Base-by-base conservation (phyloP, 1,284 basidiomycete species). In the Puccinia horiana region DNA sequence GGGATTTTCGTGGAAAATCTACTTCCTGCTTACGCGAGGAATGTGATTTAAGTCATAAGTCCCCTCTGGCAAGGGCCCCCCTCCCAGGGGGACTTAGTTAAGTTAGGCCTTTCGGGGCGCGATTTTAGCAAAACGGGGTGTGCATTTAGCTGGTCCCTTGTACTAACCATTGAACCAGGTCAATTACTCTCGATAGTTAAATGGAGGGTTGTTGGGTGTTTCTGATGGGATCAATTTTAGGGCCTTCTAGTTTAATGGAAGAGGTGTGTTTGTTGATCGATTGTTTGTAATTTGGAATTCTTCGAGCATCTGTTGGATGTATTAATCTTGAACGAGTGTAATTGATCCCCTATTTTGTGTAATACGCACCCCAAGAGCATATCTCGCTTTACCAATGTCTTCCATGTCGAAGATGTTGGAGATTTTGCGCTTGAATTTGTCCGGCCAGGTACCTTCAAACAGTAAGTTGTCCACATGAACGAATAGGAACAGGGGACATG, bases 171-270 rank as follows among this genome's bases (percentile, higher is more conserved):
- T 73, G 70, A 1, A 73, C 49, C 1, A 73, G 47, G 16, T 16
- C 44, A 47, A 47, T 16, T 8, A 47, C 44, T 16, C 44, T 16
- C 44, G 44, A 16, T 47, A 47, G 16, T 47, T 47, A 16, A 47
- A 47, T 8, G 44, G 44, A 8, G 61, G 61, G 14, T 11, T 6
- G 9, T 4, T 37, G 12, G 61, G 61, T 20, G 14, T 65, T 3
- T 65, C 61, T 11, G 61, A 65, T 18, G 61, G 61, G 12, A 65
- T 26, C 61, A 65, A 65, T 65, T 65, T 65, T 5, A 32, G n/a
- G n/a, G n/a, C n/a, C n/a, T n/a, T n/a, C n/a, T n/a, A n/a, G n/a
- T n/a, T n/a, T n/a, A n/a, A n/a, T 8, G 61, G 61, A 4, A 65
- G 61, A 65, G 61, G 61, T 35, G 32, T 65, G 29, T 65, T 65